Conservation (phyloP, 2,329 filamentous ascomycete genomes). For the Hymenoscyphus albidus region DNA sequence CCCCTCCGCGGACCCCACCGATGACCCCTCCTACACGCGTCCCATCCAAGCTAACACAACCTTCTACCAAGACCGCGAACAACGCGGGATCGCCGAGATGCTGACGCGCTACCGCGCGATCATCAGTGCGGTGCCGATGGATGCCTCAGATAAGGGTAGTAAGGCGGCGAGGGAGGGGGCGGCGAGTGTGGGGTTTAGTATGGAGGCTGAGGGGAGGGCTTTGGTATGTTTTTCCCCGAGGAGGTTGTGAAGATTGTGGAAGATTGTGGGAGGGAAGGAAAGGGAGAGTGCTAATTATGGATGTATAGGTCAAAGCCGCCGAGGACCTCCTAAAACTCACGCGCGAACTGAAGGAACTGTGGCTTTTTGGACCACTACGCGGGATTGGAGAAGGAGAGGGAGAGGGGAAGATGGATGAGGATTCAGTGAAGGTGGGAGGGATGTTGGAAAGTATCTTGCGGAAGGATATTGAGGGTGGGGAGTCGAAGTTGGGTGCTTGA, state of each 20-base stretch:
- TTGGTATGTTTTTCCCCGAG: conserved; percentile 22
- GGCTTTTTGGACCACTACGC: conserved; percentile 46
- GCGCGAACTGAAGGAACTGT: conserved; percentile 47
- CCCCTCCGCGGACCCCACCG: neutral
- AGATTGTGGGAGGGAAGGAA: neutral
- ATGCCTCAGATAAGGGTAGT: conserved; percentile 12
- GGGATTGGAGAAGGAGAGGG: conserved; percentile 42
- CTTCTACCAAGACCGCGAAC: conserved; percentile 42
- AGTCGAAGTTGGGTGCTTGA: neutral
- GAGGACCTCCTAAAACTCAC: conserved; percentile 46
- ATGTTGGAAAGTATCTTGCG: conserved; percentile 26
- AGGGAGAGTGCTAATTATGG: neutral
- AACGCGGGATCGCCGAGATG: conserved; percentile 43
- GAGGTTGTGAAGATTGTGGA: neutral
- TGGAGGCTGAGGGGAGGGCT: conserved; percentile 34
- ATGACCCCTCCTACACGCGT: neutral
- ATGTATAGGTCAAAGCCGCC: conserved; percentile 29
- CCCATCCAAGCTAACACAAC: neutral
- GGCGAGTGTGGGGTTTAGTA: conserved; percentile 32
- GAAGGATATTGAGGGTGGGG: conserved; percentile 8
- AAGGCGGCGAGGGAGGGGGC: conserved; percentile 32
- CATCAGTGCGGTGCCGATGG: conserved; percentile 30
- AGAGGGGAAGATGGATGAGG: conserved; percentile 37
- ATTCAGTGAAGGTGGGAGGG: conserved; percentile 36
- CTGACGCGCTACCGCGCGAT: conserved; percentile 44